phyloP scores from a whole-genome alignment of 768 basidiomycete species.

The Boletus sp. region DNA sequence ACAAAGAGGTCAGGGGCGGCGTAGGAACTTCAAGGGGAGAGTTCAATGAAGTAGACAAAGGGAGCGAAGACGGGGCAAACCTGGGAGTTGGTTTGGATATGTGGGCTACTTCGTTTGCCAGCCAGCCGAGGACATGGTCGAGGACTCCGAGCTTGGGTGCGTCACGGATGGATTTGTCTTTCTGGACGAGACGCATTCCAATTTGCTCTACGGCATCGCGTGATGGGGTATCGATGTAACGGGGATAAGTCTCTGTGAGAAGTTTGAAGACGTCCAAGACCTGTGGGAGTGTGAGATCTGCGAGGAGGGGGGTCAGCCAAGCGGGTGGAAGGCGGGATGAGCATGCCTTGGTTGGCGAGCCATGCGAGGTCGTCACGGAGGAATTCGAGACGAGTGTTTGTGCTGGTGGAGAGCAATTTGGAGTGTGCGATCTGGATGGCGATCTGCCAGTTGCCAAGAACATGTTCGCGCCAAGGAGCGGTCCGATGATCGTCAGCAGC shows the following conservation, averaged over 20 bases:
- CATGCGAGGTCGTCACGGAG: slow-evolving; percentile 59
- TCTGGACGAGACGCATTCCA: slow-evolving; percentile 59
- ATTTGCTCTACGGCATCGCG: slow-evolving; percentile 69
- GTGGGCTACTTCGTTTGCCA: slow-evolving; percentile 61
- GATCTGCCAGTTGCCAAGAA: slow-evolving; percentile 53
- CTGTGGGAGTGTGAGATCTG: slow-evolving; percentile 62
- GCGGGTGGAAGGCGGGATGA: background rate
- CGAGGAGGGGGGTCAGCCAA: slow-evolving; percentile 4
- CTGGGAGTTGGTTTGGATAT: slow-evolving; percentile 54
- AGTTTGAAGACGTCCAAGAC: slow-evolving; percentile 69
- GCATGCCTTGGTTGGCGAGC: slow-evolving; percentile 57
- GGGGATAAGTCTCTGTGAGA: slow-evolving; percentile 72
- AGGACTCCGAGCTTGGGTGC: slow-evolving; percentile 54
- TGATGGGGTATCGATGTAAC: slow-evolving; percentile 72
- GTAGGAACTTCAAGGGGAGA: slow-evolving; percentile 43
- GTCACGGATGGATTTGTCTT: slow-evolving; percentile 51
- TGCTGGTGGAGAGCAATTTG: slow-evolving; percentile 49
- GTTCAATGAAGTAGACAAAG: background rate
- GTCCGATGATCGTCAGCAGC: slow-evolving; percentile 31
- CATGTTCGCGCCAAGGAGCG: slow-evolving; percentile 51
- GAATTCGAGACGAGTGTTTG: slow-evolving; percentile 56
- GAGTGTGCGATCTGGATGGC: slow-evolving; percentile 55
- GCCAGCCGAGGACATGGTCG: slow-evolving; percentile 76
- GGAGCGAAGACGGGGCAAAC: slow-evolving; percentile 39
- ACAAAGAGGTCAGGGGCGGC: slow-evolving; percentile 64